Percentiles rank a stretch among this genome's conserved stretches.
Conservation (phyloP, 495 filamentous ascomycete species). For the Aspergillus nidulans region DNA sequence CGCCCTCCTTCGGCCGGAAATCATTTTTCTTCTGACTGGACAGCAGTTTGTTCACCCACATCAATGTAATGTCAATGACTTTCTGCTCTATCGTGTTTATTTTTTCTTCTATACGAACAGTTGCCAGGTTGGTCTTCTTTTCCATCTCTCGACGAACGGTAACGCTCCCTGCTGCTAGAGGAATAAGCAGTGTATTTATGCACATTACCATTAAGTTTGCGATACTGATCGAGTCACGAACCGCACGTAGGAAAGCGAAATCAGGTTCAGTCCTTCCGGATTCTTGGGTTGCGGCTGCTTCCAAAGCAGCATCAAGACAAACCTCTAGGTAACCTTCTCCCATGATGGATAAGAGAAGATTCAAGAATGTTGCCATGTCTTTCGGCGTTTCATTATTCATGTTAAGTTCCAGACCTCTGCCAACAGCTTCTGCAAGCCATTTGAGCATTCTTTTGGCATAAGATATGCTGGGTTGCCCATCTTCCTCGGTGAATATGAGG, state of each 20-base stretch:
- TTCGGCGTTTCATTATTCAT: conserved; percentile 85
- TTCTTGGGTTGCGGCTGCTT: conserved; percentile 71
- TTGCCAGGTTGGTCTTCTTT: conserved; percentile 66
- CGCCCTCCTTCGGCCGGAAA: conserved; percentile 84
- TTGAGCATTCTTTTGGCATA: conserved; percentile 94
- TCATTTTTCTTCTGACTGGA: conserved; percentile 83
- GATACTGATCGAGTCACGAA: conserved; percentile 80
- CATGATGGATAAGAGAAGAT: conserved; percentile 82
- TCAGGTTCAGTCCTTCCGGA: conserved; percentile 79
- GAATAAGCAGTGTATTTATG: conserved; percentile 85
- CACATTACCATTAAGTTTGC: conserved; percentile 90
- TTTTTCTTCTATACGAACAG: conserved; percentile 81
- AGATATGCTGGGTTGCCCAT: conserved; percentile 77
- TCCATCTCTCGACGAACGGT: conserved; percentile 89
- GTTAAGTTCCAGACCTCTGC: conserved; percentile 84
- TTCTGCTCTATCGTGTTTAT: conserved; percentile 81
- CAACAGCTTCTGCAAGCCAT: conserved; percentile 95
- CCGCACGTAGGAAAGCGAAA: conserved; percentile 70
- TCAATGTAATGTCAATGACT: conserved; percentile 75
- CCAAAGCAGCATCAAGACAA: conserved; percentile 79
- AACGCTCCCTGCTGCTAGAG: conserved; percentile 79
- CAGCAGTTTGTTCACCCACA: conserved; percentile 73
- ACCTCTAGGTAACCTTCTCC: conserved; percentile 94
- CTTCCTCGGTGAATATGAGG: conserved; percentile 83
- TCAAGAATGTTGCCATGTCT: conserved; percentile 83